Percentiles rank a stretch among this genome's conserved stretches.
These are phyloP conservation scores for Plasmodium gallinaceum DNA, from an alignment of 169 alveolate genomes.

Conservation along the genomic window DNA sequence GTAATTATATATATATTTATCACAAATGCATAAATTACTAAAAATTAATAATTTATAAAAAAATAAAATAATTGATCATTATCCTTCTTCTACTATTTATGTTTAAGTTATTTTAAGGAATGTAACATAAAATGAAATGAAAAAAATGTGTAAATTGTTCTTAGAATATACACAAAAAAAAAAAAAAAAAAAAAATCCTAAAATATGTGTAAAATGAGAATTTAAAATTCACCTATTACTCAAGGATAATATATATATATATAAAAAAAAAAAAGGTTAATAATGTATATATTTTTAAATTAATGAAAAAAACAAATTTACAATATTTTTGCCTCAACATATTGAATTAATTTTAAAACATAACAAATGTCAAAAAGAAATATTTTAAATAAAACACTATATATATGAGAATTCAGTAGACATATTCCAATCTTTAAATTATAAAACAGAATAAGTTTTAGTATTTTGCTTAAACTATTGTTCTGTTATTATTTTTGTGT, in stretches of 20 bases:
- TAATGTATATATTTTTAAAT: neutral
- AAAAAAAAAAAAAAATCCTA: conserved; percentile 9
- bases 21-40: neutral
- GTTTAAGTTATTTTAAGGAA: neutral
- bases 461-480: neutral
- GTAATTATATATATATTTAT: too few species aligned
- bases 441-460: too few species aligned
- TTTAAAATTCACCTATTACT: too few species aligned
- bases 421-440: too few species aligned
- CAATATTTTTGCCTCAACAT: neutral
- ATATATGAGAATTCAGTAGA: too few species aligned
- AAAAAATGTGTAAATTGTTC: neutral
- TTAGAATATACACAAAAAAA: neutral
- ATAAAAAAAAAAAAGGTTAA: neutral
- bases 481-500: conserved; percentile 1
- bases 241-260: neutral
- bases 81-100: neutral
- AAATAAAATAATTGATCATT: neutral
- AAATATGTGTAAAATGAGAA: neutral
- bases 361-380: too few species aligned
- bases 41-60: neutral
- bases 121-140: neutral
- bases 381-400: too few species aligned
- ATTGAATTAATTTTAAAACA: too few species aligned
- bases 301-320: neutral